Percentiles rank a stretch among this genome's conserved stretches.
These are phyloP conservation scores for Termitomyces sp. DNA, from an alignment of 768 basidiomycete genomes.

Conservation along the genomic window DNA sequence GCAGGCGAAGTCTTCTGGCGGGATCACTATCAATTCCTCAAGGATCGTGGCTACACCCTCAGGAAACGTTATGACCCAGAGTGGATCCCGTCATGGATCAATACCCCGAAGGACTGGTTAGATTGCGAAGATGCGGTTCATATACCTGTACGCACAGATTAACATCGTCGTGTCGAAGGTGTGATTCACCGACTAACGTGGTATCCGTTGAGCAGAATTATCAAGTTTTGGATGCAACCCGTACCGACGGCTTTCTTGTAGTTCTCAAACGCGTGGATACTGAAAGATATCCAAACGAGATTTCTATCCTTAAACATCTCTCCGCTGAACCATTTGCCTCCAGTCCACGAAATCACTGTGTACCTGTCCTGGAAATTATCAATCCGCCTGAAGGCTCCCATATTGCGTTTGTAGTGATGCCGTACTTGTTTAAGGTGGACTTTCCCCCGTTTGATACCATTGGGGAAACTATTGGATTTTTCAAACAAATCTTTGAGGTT, in stretches of 20 bases:
- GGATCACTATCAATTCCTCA: background rate
- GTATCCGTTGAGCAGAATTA: background rate
- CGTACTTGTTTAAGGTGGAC: constrained; percentile 12
- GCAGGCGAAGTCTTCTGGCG: background rate
- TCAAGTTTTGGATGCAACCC: constrained; percentile 21
- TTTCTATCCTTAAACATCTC: constrained; percentile 20
- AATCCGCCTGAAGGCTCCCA: constrained; percentile 11
- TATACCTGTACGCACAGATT: background rate
- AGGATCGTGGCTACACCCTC: background rate
- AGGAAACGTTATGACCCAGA: constrained; percentile 2
- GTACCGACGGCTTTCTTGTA: constrained; percentile 22
- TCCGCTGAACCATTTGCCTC: constrained; percentile 5
- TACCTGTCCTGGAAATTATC: constrained; percentile 17
- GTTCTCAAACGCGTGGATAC: constrained; percentile 18
- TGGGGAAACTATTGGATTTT: constrained; percentile 22
- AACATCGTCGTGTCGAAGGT: background rate
- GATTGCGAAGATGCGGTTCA: background rate
- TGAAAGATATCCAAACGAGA: constrained; percentile 18
- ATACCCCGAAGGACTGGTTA: background rate
- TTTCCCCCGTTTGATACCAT: constrained; percentile 18
- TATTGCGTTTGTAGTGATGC: constrained; percentile 18
- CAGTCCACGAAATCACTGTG: constrained; percentile 15
- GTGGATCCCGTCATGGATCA: constrained; percentile 1
- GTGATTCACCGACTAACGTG: too few relatives aligned
- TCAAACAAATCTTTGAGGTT: constrained; percentile 26